Percentiles rank a stretch among this genome's conserved stretches.
Evolutionary conservation across 2,329 filamentous ascomycete species (phyloP).

Genomic region (Nemania diffusa): DNA sequence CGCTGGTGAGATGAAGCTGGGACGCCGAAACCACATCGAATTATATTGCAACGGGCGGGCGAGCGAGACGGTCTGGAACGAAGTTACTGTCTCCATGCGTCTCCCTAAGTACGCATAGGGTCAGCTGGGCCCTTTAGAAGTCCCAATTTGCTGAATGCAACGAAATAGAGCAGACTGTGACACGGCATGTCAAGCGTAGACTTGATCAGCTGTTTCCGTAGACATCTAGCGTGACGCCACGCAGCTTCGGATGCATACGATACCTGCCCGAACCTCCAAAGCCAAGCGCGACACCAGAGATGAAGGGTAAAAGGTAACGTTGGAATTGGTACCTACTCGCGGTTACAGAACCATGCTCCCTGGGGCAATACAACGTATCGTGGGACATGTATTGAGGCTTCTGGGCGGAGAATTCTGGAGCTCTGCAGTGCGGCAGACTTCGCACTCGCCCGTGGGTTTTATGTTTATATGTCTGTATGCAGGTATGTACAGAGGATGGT

Average conservation of each 20-base stretch:
- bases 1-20: conserved; percentile 1
- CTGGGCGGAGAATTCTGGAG: neutral
- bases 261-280: conserved; percentile 8
- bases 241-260: conserved; percentile 25
- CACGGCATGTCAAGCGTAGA: conserved; percentile 5
- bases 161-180: conserved; percentile 8
- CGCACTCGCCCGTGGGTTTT: neutral
- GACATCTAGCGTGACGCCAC: conserved; percentile 18
- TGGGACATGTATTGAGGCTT: neutral
- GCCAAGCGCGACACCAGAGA: neutral
- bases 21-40: conserved; percentile 1
- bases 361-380: neutral
- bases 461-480: neutral
- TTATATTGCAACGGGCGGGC: neutral
- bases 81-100: neutral
- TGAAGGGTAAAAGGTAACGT: neutral
- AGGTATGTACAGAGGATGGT: neutral
- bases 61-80: neutral
- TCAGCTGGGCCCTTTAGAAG: neutral
- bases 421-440: conserved; percentile 6
- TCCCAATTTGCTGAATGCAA: conserved; percentile 4
- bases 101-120: neutral
- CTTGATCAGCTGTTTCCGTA: conserved; percentile 11
- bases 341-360: neutral
- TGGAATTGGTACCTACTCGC: neutral